Conservation (phyloP, 106 monocot genomes). For the Dendrobium chrysotoxum region DNA sequence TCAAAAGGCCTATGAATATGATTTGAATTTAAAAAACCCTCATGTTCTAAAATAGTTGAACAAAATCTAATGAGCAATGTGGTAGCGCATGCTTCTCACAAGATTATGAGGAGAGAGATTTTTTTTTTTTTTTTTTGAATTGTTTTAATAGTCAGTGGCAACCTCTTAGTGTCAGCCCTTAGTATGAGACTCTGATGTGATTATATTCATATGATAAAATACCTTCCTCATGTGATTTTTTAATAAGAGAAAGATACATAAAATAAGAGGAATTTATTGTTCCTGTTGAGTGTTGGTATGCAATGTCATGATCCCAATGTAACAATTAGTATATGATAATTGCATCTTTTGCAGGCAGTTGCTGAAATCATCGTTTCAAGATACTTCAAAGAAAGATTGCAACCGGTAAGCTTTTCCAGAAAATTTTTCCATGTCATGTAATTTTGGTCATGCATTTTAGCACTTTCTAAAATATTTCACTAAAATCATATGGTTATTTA, state of each 20-base stretch:
- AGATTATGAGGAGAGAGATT: constrained; percentile 57
- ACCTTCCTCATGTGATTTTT: not conserved
- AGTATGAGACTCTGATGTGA: not conserved
- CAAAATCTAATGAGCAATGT: constrained; percentile 54
- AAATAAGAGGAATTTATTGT: not conserved
- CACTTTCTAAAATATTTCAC: not conserved
- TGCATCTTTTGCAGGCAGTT: constrained; percentile 59
- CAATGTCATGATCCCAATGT: not conserved
- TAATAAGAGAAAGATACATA: not conserved
- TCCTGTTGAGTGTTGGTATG: not conserved
- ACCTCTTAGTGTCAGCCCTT: not conserved
- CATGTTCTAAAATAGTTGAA: constrained; percentile 68
- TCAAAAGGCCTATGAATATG: not conserved
- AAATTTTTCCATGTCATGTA: constrained; percentile 5
- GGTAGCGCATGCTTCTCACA: constrained; percentile 73
- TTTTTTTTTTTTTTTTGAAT: constrained; percentile 46
- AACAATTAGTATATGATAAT: not conserved
- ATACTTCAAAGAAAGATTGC: constrained; percentile 51
- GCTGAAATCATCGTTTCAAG: constrained; percentile 79
- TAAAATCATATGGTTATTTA: constrained; percentile 5
- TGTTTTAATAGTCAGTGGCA: not conserved
- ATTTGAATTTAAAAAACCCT: constrained; percentile 45
- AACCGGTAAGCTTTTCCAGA: constrained; percentile 49
- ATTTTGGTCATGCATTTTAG: constrained; percentile 1
- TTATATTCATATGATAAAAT: not conserved